Evolutionary conservation across 1,284 basidiomycete species (phyloP).

Genomic region (Moesziomyces parantarcticus): DNA sequence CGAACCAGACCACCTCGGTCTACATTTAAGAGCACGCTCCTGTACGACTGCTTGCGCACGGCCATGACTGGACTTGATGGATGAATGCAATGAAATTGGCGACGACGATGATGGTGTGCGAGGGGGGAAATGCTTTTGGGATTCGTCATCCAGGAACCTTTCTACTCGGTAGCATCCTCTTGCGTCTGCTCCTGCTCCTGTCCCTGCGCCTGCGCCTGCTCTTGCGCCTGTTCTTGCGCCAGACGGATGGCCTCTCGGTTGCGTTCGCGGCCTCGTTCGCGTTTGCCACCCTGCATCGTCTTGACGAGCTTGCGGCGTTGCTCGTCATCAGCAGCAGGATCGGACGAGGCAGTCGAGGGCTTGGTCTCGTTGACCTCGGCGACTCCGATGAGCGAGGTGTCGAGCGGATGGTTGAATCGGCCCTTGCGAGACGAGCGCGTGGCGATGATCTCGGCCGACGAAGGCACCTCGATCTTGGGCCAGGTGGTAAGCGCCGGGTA

Average conservation of each 20-base stretch:
- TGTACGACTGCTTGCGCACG: neutral
- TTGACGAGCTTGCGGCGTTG: slow-evolving; percentile 50
- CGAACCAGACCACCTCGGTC: slow-evolving; percentile 9
- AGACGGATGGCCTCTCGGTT: slow-evolving; percentile 52
- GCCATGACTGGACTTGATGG: neutral
- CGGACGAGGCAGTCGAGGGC: slow-evolving; percentile 18
- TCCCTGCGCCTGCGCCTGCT: slow-evolving; percentile 1
- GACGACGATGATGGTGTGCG: neutral
- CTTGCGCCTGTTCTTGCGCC: slow-evolving; percentile 20
- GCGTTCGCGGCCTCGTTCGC: slow-evolving; percentile 52
- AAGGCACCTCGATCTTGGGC: slow-evolving; percentile 55
- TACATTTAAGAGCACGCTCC: neutral
- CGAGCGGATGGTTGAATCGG: slow-evolving; percentile 44
- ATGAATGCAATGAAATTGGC: neutral
- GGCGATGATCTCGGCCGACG: slow-evolving; percentile 51
- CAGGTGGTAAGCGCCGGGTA: slow-evolving; percentile 56
- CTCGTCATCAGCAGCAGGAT: slow-evolving; percentile 29
- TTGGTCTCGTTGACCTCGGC: slow-evolving; percentile 27
- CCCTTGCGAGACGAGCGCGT: slow-evolving; percentile 36
- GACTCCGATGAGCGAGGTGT: slow-evolving; percentile 42
- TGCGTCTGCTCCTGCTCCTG: slow-evolving; percentile 2
- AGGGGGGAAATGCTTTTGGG: neutral
- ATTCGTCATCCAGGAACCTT: neutral
- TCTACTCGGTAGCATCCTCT: neutral
- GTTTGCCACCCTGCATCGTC: slow-evolving; percentile 57